Conservation (phyloP, 106 monocot species). For the Dioscorea dumetorum region DNA sequence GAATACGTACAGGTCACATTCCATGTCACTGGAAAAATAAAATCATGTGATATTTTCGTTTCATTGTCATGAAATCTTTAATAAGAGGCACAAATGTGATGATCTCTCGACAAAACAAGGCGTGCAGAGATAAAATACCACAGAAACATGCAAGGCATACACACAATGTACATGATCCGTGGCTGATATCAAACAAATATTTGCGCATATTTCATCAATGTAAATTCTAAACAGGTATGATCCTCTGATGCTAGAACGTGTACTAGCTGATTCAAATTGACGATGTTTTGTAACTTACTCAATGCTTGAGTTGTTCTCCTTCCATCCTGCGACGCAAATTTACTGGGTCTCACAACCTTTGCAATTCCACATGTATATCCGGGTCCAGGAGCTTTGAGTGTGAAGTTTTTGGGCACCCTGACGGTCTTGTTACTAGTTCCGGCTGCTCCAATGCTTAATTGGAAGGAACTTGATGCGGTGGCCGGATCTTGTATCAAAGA, state of each 20-base stretch:
- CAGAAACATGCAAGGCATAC: too few species aligned
- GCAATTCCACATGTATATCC: slow-evolving; percentile 72
- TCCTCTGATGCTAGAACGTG: too few species aligned
- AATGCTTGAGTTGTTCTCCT: slow-evolving; percentile 80
- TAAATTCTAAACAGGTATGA: too few species aligned
- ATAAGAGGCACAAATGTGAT: too few species aligned
- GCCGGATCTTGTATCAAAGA: slow-evolving; percentile 62
- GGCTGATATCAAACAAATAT: too few species aligned
- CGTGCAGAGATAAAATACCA: too few species aligned
- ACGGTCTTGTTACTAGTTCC: slow-evolving; percentile 78
- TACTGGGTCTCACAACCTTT: slow-evolving; percentile 48
- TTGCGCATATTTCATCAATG: too few species aligned
- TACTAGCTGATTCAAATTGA: too few species aligned
- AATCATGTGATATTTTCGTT: neutral
- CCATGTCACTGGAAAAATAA: slow-evolving; percentile 78
- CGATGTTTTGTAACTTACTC: slow-evolving; percentile 35
- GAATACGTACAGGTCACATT: slow-evolving; percentile 89
- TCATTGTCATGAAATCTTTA: too few species aligned
- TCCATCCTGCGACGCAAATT: slow-evolving; percentile 50
- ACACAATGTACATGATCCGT: too few species aligned
- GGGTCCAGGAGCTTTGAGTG: slow-evolving; percentile 59
- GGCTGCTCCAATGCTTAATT: slow-evolving; percentile 53
- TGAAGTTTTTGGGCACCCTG: slow-evolving; percentile 58
- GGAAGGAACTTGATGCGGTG: slow-evolving; percentile 59
- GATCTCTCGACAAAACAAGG: too few species aligned